Conservation (phyloP, 2,329 filamentous ascomycete species). For the Trichoderma endophyticum region DNA sequence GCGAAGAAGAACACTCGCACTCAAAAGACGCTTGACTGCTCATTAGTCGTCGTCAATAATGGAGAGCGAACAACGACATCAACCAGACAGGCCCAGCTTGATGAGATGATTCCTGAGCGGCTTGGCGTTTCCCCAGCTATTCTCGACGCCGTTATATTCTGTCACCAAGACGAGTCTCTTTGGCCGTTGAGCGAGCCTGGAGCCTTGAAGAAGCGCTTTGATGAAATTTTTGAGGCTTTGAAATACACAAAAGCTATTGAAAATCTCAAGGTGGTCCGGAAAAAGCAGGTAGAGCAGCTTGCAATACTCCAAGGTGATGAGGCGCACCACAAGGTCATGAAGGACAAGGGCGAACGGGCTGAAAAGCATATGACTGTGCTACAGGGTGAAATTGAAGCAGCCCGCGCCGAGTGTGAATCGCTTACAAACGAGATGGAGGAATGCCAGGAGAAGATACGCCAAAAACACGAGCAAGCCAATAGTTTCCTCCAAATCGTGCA, state of each 20-base stretch:
- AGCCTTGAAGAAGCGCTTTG: slow-evolving; percentile 87
- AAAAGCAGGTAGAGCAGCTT: slow-evolving; percentile 76
- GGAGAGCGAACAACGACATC: slow-evolving; percentile 79
- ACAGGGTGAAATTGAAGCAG: slow-evolving; percentile 61
- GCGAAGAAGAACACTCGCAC: slow-evolving; percentile 75
- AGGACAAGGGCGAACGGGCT: slow-evolving; percentile 74
- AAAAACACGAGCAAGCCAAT: slow-evolving; percentile 70
- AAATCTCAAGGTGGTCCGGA: slow-evolving; percentile 82
- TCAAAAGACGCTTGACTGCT: slow-evolving; percentile 82
- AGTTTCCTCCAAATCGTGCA: slow-evolving; percentile 72
- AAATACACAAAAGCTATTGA: slow-evolving; percentile 98
- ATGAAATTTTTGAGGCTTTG: slow-evolving; percentile 94
- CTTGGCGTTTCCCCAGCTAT: slow-evolving; percentile 88
- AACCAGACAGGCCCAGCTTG: slow-evolving; percentile 74
- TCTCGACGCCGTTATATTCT: slow-evolving; percentile 94
- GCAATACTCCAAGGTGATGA: slow-evolving; percentile 71
- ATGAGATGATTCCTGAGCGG: slow-evolving; percentile 78
- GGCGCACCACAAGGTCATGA: slow-evolving; percentile 74
- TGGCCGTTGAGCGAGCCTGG: slow-evolving; percentile 93
- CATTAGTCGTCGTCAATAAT: slow-evolving; percentile 70
- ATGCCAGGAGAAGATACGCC: slow-evolving; percentile 54
- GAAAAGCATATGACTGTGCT: slow-evolving; percentile 64
- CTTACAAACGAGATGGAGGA: slow-evolving; percentile 60
- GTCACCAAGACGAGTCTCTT: slow-evolving; percentile 94
- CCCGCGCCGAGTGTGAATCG: slow-evolving; percentile 56